Evolutionary conservation across 1,284 basidiomycete genomes (phyloP).

Genomic region (Apiotrichum akiyoshidainum): DNA sequence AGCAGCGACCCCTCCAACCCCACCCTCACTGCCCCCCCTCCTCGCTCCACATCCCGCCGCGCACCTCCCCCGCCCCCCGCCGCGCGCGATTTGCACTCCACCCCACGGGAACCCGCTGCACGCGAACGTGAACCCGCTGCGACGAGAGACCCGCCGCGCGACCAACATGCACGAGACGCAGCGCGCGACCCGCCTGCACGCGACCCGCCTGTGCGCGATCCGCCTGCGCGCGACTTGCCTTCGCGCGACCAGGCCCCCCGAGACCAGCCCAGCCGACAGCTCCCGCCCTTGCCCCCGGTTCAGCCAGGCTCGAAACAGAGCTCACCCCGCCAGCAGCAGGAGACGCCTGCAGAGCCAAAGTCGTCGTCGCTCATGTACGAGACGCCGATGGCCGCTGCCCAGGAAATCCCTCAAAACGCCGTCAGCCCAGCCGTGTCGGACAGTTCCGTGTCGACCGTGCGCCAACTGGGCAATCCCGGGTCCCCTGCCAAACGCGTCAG

Average conservation of each 20-base stretch:
- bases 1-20: neutral
- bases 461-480: constrained; percentile 3
- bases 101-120: no score
- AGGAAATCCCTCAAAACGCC: constrained; percentile 11
- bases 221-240: no score
- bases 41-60: neutral
- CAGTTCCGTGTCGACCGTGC: constrained; percentile 15
- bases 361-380: constrained; percentile 1
- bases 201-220: no score
- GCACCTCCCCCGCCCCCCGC: no score
- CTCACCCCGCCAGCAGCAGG: neutral
- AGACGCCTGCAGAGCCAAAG: neutral
- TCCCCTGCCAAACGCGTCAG: neutral
- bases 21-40: neutral
- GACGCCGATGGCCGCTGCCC: constrained; percentile 1
- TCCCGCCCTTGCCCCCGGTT: constrained; percentile 13
- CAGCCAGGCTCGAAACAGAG: neutral
- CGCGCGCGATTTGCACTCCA: no score
- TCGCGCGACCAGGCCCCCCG: neutral
- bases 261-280: neutral
- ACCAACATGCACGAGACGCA: no score
- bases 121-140: no score
- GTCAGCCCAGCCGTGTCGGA: constrained; percentile 20
- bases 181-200: no score
- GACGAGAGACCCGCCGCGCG: no score